Conservation (phyloP, 306 rosid genomes). For the Urtica urens region DNA sequence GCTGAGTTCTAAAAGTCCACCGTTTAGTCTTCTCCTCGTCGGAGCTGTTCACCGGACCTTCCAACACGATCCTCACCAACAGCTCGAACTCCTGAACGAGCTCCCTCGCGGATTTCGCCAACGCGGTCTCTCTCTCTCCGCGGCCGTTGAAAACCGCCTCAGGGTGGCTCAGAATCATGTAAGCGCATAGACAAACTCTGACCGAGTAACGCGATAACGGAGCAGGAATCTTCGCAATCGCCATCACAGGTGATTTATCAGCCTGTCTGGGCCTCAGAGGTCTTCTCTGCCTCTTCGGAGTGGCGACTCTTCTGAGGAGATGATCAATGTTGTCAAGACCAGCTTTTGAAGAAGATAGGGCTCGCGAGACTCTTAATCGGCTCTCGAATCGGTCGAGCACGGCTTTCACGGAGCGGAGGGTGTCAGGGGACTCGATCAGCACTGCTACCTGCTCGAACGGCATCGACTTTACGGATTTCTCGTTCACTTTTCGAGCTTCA, state of each 20-base stretch:
- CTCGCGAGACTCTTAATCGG: slow-evolving; percentile 53
- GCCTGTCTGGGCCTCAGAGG: slow-evolving; percentile 35
- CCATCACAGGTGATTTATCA: slow-evolving; percentile 33
- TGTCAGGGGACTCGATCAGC: slow-evolving; percentile 67
- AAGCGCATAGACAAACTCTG: slow-evolving; percentile 80
- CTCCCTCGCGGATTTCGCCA: slow-evolving; percentile 68
- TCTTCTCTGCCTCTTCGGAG: slow-evolving; percentile 65
- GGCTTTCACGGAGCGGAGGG: slow-evolving; percentile 65
- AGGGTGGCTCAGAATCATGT: slow-evolving; percentile 78
- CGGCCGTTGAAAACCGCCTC: slow-evolving; percentile 72
- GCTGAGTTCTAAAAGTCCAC: slow-evolving; percentile 74
- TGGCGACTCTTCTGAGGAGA: slow-evolving; percentile 73
- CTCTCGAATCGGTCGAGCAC: slow-evolving; percentile 73
- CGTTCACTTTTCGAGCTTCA: slow-evolving; percentile 53
- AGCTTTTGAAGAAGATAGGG: slow-evolving; percentile 30
- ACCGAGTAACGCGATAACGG: slow-evolving; percentile 65
- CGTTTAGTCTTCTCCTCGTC: slow-evolving; percentile 40
- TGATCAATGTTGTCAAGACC: slow-evolving; percentile 77
- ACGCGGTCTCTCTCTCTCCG: slow-evolving; percentile 68
- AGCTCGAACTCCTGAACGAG: slow-evolving; percentile 60
- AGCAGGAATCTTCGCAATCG: slow-evolving; percentile 25
- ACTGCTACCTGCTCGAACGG: slow-evolving; percentile 80
- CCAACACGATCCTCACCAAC: slow-evolving; percentile 49
- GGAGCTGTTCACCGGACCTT: slow-evolving; percentile 53
- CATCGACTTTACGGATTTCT: slow-evolving; percentile 57